Conservation (phyloP, 805 yeast genomes). For the Metschnikowia lachancei region DNA sequence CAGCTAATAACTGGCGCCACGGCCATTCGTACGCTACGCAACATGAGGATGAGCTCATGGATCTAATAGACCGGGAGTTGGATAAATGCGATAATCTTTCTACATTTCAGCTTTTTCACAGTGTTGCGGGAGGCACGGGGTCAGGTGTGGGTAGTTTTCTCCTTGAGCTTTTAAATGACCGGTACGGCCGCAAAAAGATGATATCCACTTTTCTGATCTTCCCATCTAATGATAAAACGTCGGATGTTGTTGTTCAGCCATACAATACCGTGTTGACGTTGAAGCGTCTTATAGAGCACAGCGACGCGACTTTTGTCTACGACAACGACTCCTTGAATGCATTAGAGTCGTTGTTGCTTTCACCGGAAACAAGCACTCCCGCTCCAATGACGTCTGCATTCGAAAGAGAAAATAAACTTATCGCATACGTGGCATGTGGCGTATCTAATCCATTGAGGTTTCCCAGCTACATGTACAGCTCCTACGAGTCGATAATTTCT, state of each 20-base stretch:
- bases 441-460: conserved; percentile 84
- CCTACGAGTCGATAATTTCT: conserved; percentile 76
- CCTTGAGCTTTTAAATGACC: conserved; percentile 74
- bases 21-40: conserved; percentile 77
- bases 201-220: conserved; percentile 84
- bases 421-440: conserved; percentile 80
- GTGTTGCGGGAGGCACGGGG: conserved; percentile 99
- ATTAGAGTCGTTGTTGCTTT: conserved; percentile 53
- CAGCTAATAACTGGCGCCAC: conserved; percentile 94
- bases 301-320: conserved; percentile 85
- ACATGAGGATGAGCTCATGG: conserved; percentile 70
- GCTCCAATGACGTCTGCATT: conserved; percentile 42
- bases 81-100: conserved; percentile 88
- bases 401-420: conserved; percentile 78
- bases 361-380: conserved; percentile 24
- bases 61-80: conserved; percentile 82
- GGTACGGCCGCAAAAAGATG: conserved; percentile 74
- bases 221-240: conserved; percentile 70
- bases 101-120: conserved; percentile 87
- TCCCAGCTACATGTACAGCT: conserved; percentile 89
- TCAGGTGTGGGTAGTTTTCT: conserved; percentile 88
- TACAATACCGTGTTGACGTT: conserved; percentile 85
- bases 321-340: conserved; percentile 83
- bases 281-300: conserved; percentile 73
- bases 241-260: conserved; percentile 98